Evolutionary conservation across 768 basidiomycete genomes (phyloP), one percentile per base, ranked within the genome.

Genomic region (Pholiota molesta): DNA sequence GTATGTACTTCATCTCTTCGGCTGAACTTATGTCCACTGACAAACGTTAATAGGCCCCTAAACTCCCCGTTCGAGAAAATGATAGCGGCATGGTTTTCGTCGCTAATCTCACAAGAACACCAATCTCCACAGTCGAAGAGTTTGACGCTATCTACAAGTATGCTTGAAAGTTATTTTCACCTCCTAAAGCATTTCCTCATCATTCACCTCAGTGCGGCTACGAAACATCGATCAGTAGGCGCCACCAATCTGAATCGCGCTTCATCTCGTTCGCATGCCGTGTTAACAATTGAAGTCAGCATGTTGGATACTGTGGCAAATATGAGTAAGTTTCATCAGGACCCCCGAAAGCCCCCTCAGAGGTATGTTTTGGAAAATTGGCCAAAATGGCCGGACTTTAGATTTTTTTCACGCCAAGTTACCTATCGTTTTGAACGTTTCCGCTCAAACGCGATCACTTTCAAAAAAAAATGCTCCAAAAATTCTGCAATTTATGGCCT

Each of bases 251-350:
- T 95, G 53, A 97, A 97, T 70, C 83, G 82, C 42, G 86, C 88
- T 1, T 95, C 92, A 0, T 96, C 95, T 28, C 88, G 94, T 60
- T 94, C 92, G 0, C 94, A 97, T 76, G 92, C 94, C 1, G 87
- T 96, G 33, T 77, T 96, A 37, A 91, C 90, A 4, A 83, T 97
- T 47, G 82, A 88, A 64, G 84, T 88, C 28, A 83, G 80, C 31
- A 82, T 90, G 74, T 66, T 79, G 2, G 85, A 89, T 66, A 77
- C 77, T n/a, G 68, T 67, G 7, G 76, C 79, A 35, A 79, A 86
- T 70, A 86, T 77, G 64, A 84, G 88, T 89, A 66, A 6, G 83
- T 76, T 0, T 9, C n/a, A n/a, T n/a, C n/a, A n/a, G n/a, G n/a
- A n/a, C n/a, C n/a, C n/a, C n/a, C n/a, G n/a, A n/a, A n/a, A n/a